Conservation (phyloP, 2,329 filamentous ascomycete species). For the Scolecobasidium constrictum region DNA sequence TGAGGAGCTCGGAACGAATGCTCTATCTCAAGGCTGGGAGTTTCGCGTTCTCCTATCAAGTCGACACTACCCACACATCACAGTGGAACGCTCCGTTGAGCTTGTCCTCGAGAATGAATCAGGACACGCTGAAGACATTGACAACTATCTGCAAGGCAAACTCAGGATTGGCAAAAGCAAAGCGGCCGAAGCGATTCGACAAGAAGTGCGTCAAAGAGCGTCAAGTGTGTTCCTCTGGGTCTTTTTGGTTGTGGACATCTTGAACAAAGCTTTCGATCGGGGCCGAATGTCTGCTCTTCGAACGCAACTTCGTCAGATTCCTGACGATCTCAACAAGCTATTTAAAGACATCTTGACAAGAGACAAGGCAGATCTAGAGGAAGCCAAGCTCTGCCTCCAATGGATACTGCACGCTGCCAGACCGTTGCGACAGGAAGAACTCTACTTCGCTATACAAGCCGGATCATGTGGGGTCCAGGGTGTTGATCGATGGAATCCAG, state of each 20-base stretch:
- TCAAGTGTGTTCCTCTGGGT: constrained; percentile 37
- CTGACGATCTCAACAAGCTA: constrained; percentile 31
- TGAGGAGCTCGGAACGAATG: background rate
- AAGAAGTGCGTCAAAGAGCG: constrained; percentile 25
- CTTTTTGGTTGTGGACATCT: constrained; percentile 32
- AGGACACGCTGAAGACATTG: constrained; percentile 22
- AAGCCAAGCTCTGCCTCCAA: constrained; percentile 36
- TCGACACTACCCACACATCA: background rate
- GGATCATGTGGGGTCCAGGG: constrained; percentile 14
- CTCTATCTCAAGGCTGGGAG: background rate
- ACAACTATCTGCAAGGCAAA: constrained; percentile 22
- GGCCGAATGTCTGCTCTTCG: constrained; percentile 21
- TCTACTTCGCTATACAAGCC: constrained; percentile 33
- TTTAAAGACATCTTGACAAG: constrained; percentile 42
- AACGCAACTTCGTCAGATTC: constrained; percentile 28
- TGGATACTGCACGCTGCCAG: constrained; percentile 42
- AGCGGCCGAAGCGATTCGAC: constrained; percentile 15
- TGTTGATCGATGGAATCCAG: constrained; percentile 13
- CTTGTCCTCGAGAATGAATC: background rate
- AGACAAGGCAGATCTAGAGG: constrained; percentile 31
- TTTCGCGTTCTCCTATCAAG: background rate
- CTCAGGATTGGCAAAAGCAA: too few species aligned
- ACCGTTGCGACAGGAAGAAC: constrained; percentile 32
- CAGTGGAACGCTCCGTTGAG: background rate
- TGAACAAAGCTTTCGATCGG: constrained; percentile 30